Base-by-base conservation (phyloP, 352 stramenopile species). In the Pythium pyrilobum region DNA sequence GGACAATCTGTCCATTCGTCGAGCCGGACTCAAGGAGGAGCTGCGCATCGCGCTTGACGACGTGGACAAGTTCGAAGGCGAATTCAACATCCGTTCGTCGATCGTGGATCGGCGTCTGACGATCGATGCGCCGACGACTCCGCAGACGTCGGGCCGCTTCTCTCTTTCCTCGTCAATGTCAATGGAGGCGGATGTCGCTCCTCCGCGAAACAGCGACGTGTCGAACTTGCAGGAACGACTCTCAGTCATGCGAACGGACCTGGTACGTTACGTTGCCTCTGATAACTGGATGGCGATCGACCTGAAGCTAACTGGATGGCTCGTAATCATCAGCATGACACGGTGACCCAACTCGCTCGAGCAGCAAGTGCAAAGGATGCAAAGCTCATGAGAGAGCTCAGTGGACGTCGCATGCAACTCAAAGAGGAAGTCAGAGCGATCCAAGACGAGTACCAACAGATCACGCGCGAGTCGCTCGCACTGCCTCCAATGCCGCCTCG, bases 361-460 rank as follows among this genome's bases (percentile, higher is more conserved):
- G 74, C 79, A 10, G 66, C 77, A 27, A 69, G 65, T 29, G 70
- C 77, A 11, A 84, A 85, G 40, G 70, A 92, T 28, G 64, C 73
- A 1, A 53, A 33, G 38, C 56, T 72, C 12, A 71, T 84, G 42
- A 59, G 51, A 10, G 61, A 83, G 24, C 50, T 92, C 24, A 81
- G 77, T 37, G 71, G 56, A 5, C 74, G 71, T 1, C 81, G 81
- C 31, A 45, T 81, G 5, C 63, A 83, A 34, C 52, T 92, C 16
- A 92, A 92, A 51, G 64, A 87, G 29, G 81, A 92, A 56, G 85
- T 90, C 64, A 78, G 78, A 52, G 56, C 73, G 3, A 64, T 88
- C 18, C 79, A 92, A 52, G 76, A 90, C 15, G 64, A 72, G 36
- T 68, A 55, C n/a, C 52, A 63, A 20, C 25, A 48, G 21, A 21